Base-by-base conservation (phyloP, 1,139 yeast species). In the Magnusiomyces sp. region DNA sequence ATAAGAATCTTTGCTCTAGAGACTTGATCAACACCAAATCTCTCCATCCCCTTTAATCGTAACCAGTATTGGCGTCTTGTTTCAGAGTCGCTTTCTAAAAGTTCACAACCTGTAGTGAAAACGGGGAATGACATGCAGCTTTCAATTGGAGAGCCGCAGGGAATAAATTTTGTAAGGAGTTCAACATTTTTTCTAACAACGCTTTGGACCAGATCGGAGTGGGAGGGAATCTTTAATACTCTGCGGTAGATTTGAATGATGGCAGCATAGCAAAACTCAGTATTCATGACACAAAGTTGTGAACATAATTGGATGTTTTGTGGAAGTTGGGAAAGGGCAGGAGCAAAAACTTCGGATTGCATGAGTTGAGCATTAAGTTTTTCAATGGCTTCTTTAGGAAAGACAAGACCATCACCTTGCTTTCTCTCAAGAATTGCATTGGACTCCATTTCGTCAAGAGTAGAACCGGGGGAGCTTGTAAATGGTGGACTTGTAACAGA, bases 71-170 rank as follows among this genome's bases (percentile, higher is more conserved):
- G 62, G n/a, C 58, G 58, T 40, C 74, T 63, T 53, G 65, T 60
- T 2, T 59, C 62, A 0, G 61, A 62, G 50, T 74, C 71, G 17
- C 68, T 53, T n/a, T 42, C 45, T 14, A 51, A 4, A 1, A 74
- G 71, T 56, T 79, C 83, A 58, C 82, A 76, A 10, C 77, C 83
- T 29, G 80, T 77, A 31, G 79, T 71, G 55, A 77, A 76, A 4
- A 71, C 64, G 40, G 80, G 76, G 56, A 77, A 77, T 2, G 77
- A 69, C 52, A 77, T 67, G 57, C 81, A 77, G 1, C 76, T 68
- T 50, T 76, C 81, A 0, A 80, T 77, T 0, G 76, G 69, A 1
- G 75, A 67, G 7, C 67, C 65, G 5, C 73, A 63, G 16, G 71
- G 75, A n/a, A 78, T 71, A 47, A 69, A 61, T 1, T 61, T 59